A percentile compares a stretch with the other conserved stretches of the same genome.
Evolutionary conservation across 495 filamentous ascomycete genomes (phyloP).

Genomic region (Rostrohypoxylon terebratum): DNA sequence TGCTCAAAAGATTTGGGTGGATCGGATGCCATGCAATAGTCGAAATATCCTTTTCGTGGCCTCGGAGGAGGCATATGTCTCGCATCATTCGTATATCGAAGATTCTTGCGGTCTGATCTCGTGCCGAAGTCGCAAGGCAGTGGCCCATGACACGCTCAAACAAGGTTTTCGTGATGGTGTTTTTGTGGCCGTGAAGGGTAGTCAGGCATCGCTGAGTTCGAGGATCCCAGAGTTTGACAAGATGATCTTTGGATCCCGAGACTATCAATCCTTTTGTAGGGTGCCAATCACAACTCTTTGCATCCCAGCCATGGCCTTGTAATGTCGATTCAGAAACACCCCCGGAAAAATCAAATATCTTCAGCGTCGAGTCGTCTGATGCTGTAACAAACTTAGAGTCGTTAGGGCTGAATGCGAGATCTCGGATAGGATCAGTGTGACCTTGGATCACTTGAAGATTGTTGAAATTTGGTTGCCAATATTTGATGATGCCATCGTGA

Average conservation of each 20-base stretch:
- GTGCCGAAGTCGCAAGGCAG: constrained; percentile 88
- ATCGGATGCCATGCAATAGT: constrained; percentile 94
- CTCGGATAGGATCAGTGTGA: constrained; percentile 88
- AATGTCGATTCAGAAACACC: constrained; percentile 82
- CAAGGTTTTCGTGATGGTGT: constrained; percentile 87
- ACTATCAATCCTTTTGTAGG: constrained; percentile 93
- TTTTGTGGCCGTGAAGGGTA: constrained; percentile 97
- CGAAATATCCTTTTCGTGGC: constrained; percentile 95
- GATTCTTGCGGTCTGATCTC: constrained; percentile 90
- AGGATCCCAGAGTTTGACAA: constrained; percentile 98
- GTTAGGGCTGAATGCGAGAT: constrained; percentile 91
- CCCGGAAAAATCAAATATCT: constrained; percentile 96
- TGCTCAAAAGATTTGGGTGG: constrained; percentile 87
- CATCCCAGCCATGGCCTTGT: constrained; percentile 94
- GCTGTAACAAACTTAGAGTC: constrained; percentile 97
- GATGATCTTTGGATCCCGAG: constrained; percentile 96
- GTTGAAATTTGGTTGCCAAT: constrained; percentile 99
- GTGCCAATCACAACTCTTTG: constrained; percentile 97
- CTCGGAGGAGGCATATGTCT: constrained; percentile 88
- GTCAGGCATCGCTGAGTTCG: constrained; percentile 88
- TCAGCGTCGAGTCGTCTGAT: constrained; percentile 90
- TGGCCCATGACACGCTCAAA: constrained; percentile 87
- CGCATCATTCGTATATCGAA: constrained; percentile 99
- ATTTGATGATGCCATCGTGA: constrained; percentile 94
- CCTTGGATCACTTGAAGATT: constrained; percentile 95